Base-by-base conservation (phyloP, 768 basidiomycete genomes). In the Podaxis mareebaensis region DNA sequence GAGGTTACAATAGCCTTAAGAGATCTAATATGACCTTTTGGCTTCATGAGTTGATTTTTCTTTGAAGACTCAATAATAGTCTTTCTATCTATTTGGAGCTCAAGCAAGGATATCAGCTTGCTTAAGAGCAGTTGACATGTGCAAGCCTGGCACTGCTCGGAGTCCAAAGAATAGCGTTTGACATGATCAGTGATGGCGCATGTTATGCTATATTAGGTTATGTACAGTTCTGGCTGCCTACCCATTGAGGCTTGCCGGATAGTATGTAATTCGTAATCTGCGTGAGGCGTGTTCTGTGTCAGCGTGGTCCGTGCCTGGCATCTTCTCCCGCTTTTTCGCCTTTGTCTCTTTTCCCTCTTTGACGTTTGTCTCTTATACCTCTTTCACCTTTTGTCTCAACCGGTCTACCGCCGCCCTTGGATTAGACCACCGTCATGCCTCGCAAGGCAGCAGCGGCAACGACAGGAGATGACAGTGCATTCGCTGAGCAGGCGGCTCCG, bases 401-500 rank as follows among this genome's bases (percentile, higher is more conserved):
- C 8, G 3, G 33, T 8, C 33, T 10, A 33, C 33, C 8, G 28
- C 4, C 28, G 3, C 33, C 33, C 26, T 28, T 56, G 26, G 7
- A 15, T 15, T n/a, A 26, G 56, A 64, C 59, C 71, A 54, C 56
- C 75, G 75, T 73, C 67, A 74, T 63, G 63, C 76, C 78, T 62
- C 73, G 76, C 46, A 78, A 79, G 68, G 66, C 68, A 40, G 15
- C 48, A 55, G 36, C 58, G 24, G 38, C 61, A 24, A 39, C 53
- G 17, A 68, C 78, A 60, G 73, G 30, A 48, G 63, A 36, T 7
- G 66, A 74, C 4, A 61, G 70, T 48, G 63, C 73, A 61, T 73
- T 73, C 53, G 65, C 75, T 38, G 75, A 76, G 12, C 49, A 57
- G 17, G 55, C 26, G 48, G 77, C 81, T 48, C 81, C 83, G 8